phyloP scores from a whole-genome alignment of 345 rosid species.

The Salix exigua region DNA sequence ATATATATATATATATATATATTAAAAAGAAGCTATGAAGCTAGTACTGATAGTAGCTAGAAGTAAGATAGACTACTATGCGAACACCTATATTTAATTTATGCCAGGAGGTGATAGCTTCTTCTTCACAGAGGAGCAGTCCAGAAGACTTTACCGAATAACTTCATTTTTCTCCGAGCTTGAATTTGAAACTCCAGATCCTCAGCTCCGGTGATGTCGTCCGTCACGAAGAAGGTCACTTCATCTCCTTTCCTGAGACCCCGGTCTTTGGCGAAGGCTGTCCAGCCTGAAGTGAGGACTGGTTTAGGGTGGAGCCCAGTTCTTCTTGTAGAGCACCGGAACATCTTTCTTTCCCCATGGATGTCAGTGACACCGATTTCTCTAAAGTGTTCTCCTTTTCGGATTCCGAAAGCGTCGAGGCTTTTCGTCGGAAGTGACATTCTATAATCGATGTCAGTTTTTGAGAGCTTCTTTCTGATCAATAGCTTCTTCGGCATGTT shows the following conservation, averaged over 20 bases:
- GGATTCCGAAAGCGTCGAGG: not conserved
- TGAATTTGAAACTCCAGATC: not conserved
- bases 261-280: not conserved
- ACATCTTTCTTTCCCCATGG: not conserved
- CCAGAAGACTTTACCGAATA: not conserved
- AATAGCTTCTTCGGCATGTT: not conserved
- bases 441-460: not conserved
- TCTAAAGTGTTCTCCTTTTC: not conserved
- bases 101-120: not conserved
- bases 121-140: not conserved
- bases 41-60: not conserved
- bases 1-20: too few species aligned
- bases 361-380: not conserved
- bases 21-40: not conserved
- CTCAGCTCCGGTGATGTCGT: too few species aligned
- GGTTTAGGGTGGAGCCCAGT: not conserved
- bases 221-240: not conserved
- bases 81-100: too few species aligned
- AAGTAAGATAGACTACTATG: not conserved
- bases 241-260: not conserved
- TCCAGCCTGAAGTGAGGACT: not conserved
- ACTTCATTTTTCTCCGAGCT: not conserved
- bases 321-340: not conserved
- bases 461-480: not conserved
- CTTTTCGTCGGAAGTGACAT: not conserved